phyloP scores from a whole-genome alignment of 2,329 filamentous ascomycete genomes.

The Keithomyces neogunnii region DNA sequence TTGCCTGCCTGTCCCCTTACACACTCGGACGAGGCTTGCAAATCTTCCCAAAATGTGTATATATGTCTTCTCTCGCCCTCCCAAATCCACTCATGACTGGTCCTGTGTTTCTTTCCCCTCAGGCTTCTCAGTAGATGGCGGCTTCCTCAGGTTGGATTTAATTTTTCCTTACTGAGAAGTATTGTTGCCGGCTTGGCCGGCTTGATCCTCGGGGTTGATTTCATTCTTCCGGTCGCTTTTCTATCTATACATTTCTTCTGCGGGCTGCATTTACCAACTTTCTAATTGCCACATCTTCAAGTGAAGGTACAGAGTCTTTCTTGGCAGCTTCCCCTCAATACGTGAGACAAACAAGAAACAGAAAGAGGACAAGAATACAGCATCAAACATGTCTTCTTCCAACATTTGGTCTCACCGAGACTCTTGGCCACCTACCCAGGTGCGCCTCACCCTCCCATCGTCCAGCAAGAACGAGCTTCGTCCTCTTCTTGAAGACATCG shows the following conservation, averaged over 20 bases:
- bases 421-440: conserved; percentile 45
- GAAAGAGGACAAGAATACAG: background rate
- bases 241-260: background rate
- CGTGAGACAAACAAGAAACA: background rate
- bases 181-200: conserved; percentile 5
- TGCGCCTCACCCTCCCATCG: conserved; percentile 35
- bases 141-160: conserved; percentile 2
- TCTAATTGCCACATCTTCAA: background rate
- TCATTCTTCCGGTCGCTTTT: conserved; percentile 1
- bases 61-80: conserved; percentile 3
- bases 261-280: background rate
- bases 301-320: background rate
- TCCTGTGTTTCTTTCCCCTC: background rate
- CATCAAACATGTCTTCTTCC: conserved; percentile 25
- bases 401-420: conserved; percentile 29
- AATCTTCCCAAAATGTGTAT: background rate
- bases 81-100: background rate
- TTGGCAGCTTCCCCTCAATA: background rate
- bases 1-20: background rate
- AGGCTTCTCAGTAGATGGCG: background rate
- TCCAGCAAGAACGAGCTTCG: conserved; percentile 21
- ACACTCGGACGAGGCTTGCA: background rate
- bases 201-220: background rate
- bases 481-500: conserved; percentile 38
- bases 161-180: background rate